Evolutionary conservation across 768 basidiomycete genomes (phyloP).

Genomic region (Butyriboletus loyo): DNA sequence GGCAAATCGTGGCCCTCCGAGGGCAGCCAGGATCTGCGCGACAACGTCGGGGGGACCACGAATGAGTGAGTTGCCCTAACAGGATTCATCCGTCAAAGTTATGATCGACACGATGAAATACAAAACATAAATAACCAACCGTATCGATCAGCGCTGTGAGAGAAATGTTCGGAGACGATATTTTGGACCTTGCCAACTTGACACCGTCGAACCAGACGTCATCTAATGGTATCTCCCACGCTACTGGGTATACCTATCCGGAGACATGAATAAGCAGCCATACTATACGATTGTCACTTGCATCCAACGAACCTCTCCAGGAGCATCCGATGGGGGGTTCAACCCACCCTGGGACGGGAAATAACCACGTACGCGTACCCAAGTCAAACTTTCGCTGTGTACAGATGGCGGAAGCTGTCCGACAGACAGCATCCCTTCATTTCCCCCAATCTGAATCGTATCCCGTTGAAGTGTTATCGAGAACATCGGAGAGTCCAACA

Average conservation of each 20-base stretch:
- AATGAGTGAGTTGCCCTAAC: slow-evolving; percentile 76
- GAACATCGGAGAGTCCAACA: slow-evolving; percentile 46
- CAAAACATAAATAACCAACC: slow-evolving; percentile 32
- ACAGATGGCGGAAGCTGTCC: slow-evolving; percentile 60
- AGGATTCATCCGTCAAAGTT: not conserved
- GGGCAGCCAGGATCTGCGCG: slow-evolving; percentile 37
- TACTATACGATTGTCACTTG: not conserved
- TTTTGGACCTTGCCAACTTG: slow-evolving; percentile 52
- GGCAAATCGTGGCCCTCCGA: slow-evolving; percentile 49
- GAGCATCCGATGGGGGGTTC: slow-evolving; percentile 50
- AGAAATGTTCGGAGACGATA: slow-evolving; percentile 45
- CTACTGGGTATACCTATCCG: slow-evolving; percentile 52
- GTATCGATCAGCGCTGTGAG: slow-evolving; percentile 73
- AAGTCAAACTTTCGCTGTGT: slow-evolving; percentile 49
- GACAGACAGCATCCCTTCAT: slow-evolving; percentile 60
- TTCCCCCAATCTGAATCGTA: slow-evolving; percentile 64
- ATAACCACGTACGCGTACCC: slow-evolving; percentile 64
- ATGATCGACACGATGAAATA: not conserved
- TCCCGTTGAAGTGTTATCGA: slow-evolving; percentile 67
- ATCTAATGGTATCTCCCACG: slow-evolving; percentile 73
- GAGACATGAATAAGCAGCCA: not conserved
- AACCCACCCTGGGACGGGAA: slow-evolving; percentile 50
- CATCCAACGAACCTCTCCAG: slow-evolving; percentile 50
- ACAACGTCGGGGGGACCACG: slow-evolving; percentile 72
- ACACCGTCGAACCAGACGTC: slow-evolving; percentile 69